Conservation (phyloP, 345 rosid genomes). For the Linum lewisii region DNA sequence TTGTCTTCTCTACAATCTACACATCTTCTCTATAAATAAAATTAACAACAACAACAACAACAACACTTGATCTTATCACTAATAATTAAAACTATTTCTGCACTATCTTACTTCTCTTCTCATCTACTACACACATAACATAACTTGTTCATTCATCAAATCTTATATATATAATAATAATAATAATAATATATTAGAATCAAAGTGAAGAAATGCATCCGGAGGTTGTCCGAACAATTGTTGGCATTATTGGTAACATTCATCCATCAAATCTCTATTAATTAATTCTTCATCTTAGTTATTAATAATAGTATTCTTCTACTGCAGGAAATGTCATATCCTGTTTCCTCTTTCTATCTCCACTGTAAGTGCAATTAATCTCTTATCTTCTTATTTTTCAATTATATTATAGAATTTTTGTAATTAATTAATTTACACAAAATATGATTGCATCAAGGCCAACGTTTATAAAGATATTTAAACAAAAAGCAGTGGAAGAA, state of each 20-base stretch:
- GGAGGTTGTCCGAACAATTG: background rate
- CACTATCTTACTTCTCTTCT: too few relatives aligned
- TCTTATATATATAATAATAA: too few relatives aligned
- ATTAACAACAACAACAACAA: too few relatives aligned
- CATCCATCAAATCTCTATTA: background rate
- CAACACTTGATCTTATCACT: too few relatives aligned
- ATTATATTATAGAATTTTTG: background rate
- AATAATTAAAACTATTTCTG: too few relatives aligned
- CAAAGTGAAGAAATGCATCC: background rate
- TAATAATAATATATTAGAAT: too few relatives aligned
- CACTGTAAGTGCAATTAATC: background rate
- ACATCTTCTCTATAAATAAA: too few relatives aligned
- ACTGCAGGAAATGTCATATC: conserved; percentile 6
- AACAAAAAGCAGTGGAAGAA: background rate
- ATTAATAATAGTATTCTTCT: background rate
- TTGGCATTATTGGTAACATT: conserved; percentile 4
- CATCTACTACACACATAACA: too few relatives aligned
- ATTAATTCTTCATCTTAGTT: background rate
- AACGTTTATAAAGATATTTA: background rate
- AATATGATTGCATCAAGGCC: background rate
- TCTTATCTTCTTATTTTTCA: background rate
- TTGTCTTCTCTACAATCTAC: too few relatives aligned
- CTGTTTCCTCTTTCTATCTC: conserved; percentile 1
- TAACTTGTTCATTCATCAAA: too few relatives aligned
- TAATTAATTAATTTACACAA: background rate